Conservation (phyloP, 169 alveolate species). For the Plasmodium relictum region DNA sequence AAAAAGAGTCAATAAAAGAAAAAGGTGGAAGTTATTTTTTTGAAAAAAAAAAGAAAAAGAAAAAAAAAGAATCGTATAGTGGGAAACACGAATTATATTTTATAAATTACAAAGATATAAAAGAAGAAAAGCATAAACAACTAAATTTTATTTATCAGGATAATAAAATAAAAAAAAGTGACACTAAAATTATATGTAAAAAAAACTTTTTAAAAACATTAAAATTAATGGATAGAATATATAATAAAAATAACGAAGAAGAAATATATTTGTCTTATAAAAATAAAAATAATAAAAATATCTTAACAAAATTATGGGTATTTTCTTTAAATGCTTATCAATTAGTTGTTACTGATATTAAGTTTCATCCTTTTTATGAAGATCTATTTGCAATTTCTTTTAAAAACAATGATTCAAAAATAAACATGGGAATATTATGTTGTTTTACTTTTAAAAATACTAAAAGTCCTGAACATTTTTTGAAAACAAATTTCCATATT, state of each 20-base stretch:
- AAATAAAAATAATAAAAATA: constrained; percentile 57
- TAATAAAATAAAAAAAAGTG: constrained; percentile 49
- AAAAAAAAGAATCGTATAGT: constrained; percentile 32
- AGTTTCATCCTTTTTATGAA: constrained; percentile 76
- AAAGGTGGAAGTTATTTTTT: constrained; percentile 2
- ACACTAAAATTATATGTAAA: constrained; percentile 32
- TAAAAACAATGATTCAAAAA: constrained; percentile 70
- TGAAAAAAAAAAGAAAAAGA: constrained; percentile 29
- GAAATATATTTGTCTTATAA: constrained; percentile 68
- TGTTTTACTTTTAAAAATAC: constrained; percentile 75
- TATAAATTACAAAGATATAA: constrained; percentile 62
- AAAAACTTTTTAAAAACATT: constrained; percentile 67
- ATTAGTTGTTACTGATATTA: constrained; percentile 67
- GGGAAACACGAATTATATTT: constrained; percentile 66
- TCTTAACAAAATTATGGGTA: constrained; percentile 70
- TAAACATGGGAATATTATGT: constrained; percentile 70
- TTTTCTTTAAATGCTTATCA: constrained; percentile 40
- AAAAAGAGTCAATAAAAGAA: background rate
- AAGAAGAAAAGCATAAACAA: constrained; percentile 32
- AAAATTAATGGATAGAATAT: constrained; percentile 76
- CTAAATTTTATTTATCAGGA: constrained; percentile 68
- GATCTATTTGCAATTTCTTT: constrained; percentile 77
- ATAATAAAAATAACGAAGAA: constrained; percentile 76
- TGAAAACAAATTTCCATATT: constrained; percentile 62
- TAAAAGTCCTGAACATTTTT: constrained; percentile 63